Conservation (phyloP, 148 eudicot genomes). For the Fallopia convolvulus region DNA sequence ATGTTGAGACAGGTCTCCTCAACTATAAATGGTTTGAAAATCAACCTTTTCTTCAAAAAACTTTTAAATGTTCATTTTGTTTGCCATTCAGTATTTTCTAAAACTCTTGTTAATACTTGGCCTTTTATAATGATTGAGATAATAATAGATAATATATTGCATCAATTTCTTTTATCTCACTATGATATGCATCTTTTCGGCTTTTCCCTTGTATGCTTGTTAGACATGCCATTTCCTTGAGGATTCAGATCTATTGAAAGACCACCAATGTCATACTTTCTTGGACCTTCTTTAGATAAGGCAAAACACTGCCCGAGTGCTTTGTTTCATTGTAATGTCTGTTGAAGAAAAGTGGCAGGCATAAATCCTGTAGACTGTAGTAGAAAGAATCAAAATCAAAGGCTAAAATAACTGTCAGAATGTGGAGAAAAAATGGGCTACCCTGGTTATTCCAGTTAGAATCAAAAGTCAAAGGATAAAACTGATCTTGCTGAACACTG, state of each 20-base stretch:
- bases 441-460: background rate
- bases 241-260: background rate
- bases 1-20: conserved; percentile 5
- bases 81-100: background rate
- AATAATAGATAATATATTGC: background rate
- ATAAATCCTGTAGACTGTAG: background rate
- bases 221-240: background rate
- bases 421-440: background rate
- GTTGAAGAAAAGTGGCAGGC: background rate
- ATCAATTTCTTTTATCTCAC: background rate
- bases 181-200: background rate
- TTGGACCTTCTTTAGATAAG: background rate
- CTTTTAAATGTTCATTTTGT: background rate
- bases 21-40: background rate
- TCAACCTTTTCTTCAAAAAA: background rate
- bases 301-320: background rate
- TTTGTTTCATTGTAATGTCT: background rate
- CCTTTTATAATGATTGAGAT: background rate
- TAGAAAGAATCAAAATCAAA: background rate
- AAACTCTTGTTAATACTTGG: background rate
- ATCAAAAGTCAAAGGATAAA: background rate
- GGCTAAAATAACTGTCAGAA: background rate
- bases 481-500: background rate
- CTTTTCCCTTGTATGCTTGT: background rate
- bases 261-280: background rate